Conservation (phyloP, 2,329 filamentous ascomycete species). For the Sphaerulina musiva region DNA sequence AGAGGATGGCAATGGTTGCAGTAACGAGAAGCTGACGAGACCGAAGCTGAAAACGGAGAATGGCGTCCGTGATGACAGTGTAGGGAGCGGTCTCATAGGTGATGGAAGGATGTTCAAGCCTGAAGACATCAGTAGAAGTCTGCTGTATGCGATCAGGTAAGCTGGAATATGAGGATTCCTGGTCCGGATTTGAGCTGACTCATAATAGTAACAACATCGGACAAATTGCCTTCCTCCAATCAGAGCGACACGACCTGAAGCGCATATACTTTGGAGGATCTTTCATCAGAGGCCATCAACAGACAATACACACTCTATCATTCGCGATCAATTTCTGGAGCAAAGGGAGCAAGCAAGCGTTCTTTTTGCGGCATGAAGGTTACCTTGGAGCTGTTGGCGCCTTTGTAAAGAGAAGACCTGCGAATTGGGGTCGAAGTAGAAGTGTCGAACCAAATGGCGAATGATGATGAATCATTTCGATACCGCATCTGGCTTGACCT, state of each 20-base stretch:
- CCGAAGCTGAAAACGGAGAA: conserved; percentile 24
- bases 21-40: conserved; percentile 45
- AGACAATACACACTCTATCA: conserved; percentile 95
- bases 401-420: conserved; percentile 83
- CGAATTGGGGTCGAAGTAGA: conserved; percentile 65
- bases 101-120: conserved; percentile 57
- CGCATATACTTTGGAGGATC: conserved; percentile 97
- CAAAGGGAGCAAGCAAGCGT: conserved; percentile 86
- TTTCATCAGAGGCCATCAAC: conserved; percentile 90
- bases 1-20: conserved; percentile 60
- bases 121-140: conserved; percentile 81
- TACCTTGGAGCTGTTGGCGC: conserved; percentile 92
- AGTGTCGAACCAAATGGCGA: conserved; percentile 15
- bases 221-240: conserved; percentile 95
- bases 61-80: conserved; percentile 29
- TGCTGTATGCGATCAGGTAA: conserved; percentile 80
- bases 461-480: background rate
- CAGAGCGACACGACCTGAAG: conserved; percentile 82
- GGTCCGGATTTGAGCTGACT: conserved; percentile 23
- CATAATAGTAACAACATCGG: conserved; percentile 81
- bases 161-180: conserved; percentile 5
- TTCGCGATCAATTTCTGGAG: conserved; percentile 99
- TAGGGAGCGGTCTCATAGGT: conserved; percentile 30
- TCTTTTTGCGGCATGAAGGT: conserved; percentile 91
- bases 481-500: background rate